Base-by-base conservation (phyloP, 108 stramenopile species). In the Thalassiosira profunda region DNA sequence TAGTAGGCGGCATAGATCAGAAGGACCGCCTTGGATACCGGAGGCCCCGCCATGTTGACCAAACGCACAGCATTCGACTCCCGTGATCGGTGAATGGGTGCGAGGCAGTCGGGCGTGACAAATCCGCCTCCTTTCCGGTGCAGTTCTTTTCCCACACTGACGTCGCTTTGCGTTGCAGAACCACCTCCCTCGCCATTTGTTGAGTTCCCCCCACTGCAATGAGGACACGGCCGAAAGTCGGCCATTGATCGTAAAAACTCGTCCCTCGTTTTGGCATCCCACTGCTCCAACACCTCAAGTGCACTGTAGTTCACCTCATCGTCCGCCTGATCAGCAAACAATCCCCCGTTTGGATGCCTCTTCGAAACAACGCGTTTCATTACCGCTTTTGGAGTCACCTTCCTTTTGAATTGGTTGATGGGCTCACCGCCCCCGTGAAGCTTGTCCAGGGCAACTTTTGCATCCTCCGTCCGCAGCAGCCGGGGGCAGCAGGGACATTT, bases 401-500 rank as follows among this genome's bases (percentile, higher is more conserved):
- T 24, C 25, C 37, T 54, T 42, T 60, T 34, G 51, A 45, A 52
- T 7, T 20, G 20, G 9, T 33, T 14, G 20, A n/a, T n/a, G 17
- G 23, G 38, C 36, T 38, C 28, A 10, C 9, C 0, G 46, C 40
- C 38, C 57, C 47, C 26, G 24, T 18, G 24, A 34, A 17, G 25
- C 46, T 48, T 45, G 35, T 56, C 38, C 53, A 89, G 30, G 8
- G 85, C 88, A 12, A 67, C 68, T 31, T 59, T 70, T n/a, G 85
- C 88, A 76, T 89, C 88, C 24, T 82, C 70, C 36, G 57, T 44
- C 23, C 81, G 46, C 49, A 89, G 54, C 18, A 70, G 51, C 23
- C 71, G 62, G 25, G 85, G 81, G 48, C 88, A 89, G 18, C 84
- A 76, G 2, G 88, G 85, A 59, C 88, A 89, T 45, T 83, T 86